Evolutionary conservation across 192 early-diverging fungal genomes (phyloP), one percentile per base, ranked within the genome.

Genomic region (Mortierella alpina): DNA sequence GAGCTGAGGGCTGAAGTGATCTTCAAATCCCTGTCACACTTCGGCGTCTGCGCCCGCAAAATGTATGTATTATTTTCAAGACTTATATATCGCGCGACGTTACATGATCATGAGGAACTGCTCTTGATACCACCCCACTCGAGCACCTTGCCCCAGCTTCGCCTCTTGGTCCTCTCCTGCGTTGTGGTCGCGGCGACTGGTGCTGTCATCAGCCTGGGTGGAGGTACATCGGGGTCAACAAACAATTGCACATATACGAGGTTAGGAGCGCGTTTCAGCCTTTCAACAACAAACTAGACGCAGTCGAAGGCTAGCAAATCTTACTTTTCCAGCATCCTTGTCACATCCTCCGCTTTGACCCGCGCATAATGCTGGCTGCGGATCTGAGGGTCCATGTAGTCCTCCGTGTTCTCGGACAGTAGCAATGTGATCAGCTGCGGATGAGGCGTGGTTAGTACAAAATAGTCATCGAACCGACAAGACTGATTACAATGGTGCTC

Each of bases 291-390:
- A 59, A 60, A 4, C 12, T 6, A 20, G n/a, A 60, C 17, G 11
- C 13, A 40, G 8, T 12, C 18, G 18, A 2, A 9, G 8, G 14
- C 4, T 22, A 52, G 4, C 0, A 23, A 18, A 15, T 41, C 89
- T 72, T 91, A 96, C 95, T 96, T 96, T 88, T 96, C 95, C 22
- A 96, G 79, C 50, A 96, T 71, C 23, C 83, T 79, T 10, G 89
- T 85, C 41, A 92, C 85, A 71, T 94, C 91, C 17, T 82, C 71
- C 0, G 88, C 72, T 64, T 90, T 88, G 45, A 96, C 70, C 59
- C 87, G 82, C n/a, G 88, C 62, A 80, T 93, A 96, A 68, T 89
- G 83, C 57, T 84, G 85, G 61, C 84, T 90, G 52, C 90, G 82
- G n/a, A 91, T 71, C 45, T 85, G 82, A 39, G 91, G 87, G 13